Evolutionary conservation across 2,329 filamentous ascomycete species (phyloP), one percentile per base, ranked within the genome.

Genomic region (Zasmidium cellare): DNA sequence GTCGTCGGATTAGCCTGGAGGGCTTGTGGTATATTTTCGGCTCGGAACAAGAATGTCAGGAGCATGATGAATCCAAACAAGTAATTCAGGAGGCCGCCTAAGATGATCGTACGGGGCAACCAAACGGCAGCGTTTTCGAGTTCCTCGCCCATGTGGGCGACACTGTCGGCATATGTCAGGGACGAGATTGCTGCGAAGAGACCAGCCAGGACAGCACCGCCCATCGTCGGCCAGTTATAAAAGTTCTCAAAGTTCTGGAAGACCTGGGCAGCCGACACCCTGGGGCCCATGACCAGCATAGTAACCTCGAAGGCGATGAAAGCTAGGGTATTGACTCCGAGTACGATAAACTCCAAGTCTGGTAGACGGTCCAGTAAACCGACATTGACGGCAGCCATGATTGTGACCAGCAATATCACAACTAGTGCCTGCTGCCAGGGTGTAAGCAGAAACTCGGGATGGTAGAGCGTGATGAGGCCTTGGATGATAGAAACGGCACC

Each of bases 221-320:
- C 75, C 31, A 75, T 70, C 2, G 69, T 78, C 1, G 69, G 69
- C 76, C 79, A 83, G 2, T 68, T 69, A 0, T 79, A 80, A 16
- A 67, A 56, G 57, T 83, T 82, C 19, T 74, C 69, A 60, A 83
- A 83, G 1, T 74, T 69, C 2, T 76, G 76, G 56, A 83, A 81
- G 0, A 82, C 77, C 2, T 74, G 72, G 14, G 73, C 65, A 0
- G 77, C 71, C n/a, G 74, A 71, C 38, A 75, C 73, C 9, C 72
- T 71, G 1, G 77, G 74, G 0, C 76, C 75, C 55, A 79, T 70
- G 1, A 75, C 71, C 59, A 75, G 72, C 3, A 83, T 66, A 0
- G 78, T 74, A 23, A 82, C 77, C 9, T 83, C 67, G 55, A 82
- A 79, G 0, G 76, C 80, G 57, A 84, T 80, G 66, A 83, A 80